Evolutionary conservation across 2,329 filamentous ascomycete species (phyloP).

Genomic region (Mycocentrospora acerina): DNA sequence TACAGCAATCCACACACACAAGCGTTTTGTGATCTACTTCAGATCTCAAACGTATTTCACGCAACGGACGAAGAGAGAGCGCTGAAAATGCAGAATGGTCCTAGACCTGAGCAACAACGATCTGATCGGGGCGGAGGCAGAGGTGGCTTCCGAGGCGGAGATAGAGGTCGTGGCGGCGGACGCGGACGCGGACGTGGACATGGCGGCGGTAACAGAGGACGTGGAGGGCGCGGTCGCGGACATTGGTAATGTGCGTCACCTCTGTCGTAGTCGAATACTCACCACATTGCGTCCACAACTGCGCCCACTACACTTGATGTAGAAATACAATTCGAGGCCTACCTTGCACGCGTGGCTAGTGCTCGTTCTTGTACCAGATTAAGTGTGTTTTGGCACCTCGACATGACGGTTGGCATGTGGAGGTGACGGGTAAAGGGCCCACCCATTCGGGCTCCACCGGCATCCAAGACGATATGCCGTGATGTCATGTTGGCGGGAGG

Average conservation of each 20-base stretch:
- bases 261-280: slow-evolving; percentile 1
- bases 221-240: slow-evolving; percentile 30
- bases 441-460: slow-evolving; percentile 15
- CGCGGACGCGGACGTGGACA: slow-evolving; percentile 20
- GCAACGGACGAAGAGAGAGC: slow-evolving; percentile 67
- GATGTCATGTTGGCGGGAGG: slow-evolving; percentile 17
- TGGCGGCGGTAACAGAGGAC: slow-evolving; percentile 16
- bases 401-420: slow-evolving; percentile 21
- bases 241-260: slow-evolving; percentile 22
- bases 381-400: slow-evolving; percentile 13
- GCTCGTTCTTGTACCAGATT: slow-evolving; percentile 10
- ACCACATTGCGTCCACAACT: slow-evolving; percentile 1
- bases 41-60: slow-evolving; percentile 74
- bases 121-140: slow-evolving; percentile 27
- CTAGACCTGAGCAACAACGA: slow-evolving; percentile 29
- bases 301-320: slow-evolving; percentile 2
- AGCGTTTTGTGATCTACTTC: slow-evolving; percentile 77
- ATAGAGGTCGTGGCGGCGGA: slow-evolving; percentile 26
- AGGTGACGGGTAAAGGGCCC: slow-evolving; percentile 14
- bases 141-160: slow-evolving; percentile 30
- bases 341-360: slow-evolving; percentile 21
- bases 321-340: slow-evolving; percentile 5
- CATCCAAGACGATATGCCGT: no score
- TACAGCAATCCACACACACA: slow-evolving; percentile 85
- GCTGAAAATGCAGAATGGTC: slow-evolving; percentile 32